Evolutionary conservation across 768 basidiomycete genomes (phyloP), one percentile per base, ranked within the genome.

Genomic region (Trametes sanguinea): DNA sequence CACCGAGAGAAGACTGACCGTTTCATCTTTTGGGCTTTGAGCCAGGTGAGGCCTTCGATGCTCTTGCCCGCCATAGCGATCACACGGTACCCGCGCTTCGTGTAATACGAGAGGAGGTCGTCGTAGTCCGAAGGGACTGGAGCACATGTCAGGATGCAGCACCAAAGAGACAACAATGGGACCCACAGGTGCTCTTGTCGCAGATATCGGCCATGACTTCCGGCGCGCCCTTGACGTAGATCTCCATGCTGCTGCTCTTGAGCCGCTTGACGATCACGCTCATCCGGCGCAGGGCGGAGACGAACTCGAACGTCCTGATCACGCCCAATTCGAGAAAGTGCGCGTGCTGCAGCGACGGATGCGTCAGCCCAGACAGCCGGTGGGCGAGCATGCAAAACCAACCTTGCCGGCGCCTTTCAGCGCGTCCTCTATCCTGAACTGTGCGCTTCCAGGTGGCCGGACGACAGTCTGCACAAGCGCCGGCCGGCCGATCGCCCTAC

Each of bases 181-280:
- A 45, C 94, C 67, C 68, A 98, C 96, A 88, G n/a, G 95, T 92
- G 54, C 89, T 85, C 63, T 81, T 87, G 57, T 95, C 90, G 72
- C 97, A 99, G 59, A 99, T 98, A 44, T 95, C 95, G 6, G 76
- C 74, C 95, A 99, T 98, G 58, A 98, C 94, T 75, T 99, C 97
- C 0, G 97, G 97, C 2, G 97, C 97, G n/a, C 97, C 97, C 72
- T 99, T 99, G 68, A 95, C 95, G 71, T 98, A 98, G 10, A 98
- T 82, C 72, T 99, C 97, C 94, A 99, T 98, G 73, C 91, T 94
- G 55, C 76, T 85, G 66, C 95, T 95, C 74, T 90, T 97, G 55
- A 99, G 82, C 54, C 94, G 83, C 74, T 98, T 99, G 68, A 98
- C 96, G 54, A 99, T 86, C 30, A 99, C 97, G 65, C 95, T 97